Base-by-base conservation (phyloP, 140 eudicot genomes). In the Flaveria floridana region DNA sequence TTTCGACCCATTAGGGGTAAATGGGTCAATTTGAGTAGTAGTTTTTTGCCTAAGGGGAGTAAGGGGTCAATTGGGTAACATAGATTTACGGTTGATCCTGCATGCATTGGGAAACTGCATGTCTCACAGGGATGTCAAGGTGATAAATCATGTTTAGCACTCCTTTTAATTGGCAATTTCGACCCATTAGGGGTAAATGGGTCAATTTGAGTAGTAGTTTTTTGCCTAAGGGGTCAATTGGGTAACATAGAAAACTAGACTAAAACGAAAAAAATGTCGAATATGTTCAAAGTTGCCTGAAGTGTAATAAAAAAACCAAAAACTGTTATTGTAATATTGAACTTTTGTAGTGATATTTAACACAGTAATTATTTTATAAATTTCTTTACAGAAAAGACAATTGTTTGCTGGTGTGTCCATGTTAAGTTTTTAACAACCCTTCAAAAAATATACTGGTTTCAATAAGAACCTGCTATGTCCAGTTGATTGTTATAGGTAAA, bases 111-210 rank as follows among this genome's bases (percentile, higher is more conserved):
- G 99, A 66, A 91, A 88, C 64, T 85, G 72, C 83, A 87, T 84
- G 74, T 82, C 99, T 2, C 92, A 91, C 80, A 84, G 99, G 71
- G 99, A 95, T 73, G 95, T 89, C 67, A 95, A 95, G 99, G 99
- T 84, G 67, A 53, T 71, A 13, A 50, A 65, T 72, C 34, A 20
- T n/a, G 9, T 70, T 61, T 57, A 18, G 34, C 39, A 13, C 9
- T 71, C 28, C 3, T 51, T 69, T 4, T 65, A n/a, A 8, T 2
- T 61, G 8, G 18, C 41, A 23, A 1, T 11, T 61, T 61, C 9
- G n/a, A 30, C 20, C 44, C 9, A 53, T 57, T 48, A 48, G 5
- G 16, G 34, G 34, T 16, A 19, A 55, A 16, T 9, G 19, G 25
- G 26, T 55, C 13, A 55, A 6, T 6, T 4, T 55, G 19, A 2